Conservation (phyloP, 192 early-diverging fungal species). For the Spinellus fusiger region DNA sequence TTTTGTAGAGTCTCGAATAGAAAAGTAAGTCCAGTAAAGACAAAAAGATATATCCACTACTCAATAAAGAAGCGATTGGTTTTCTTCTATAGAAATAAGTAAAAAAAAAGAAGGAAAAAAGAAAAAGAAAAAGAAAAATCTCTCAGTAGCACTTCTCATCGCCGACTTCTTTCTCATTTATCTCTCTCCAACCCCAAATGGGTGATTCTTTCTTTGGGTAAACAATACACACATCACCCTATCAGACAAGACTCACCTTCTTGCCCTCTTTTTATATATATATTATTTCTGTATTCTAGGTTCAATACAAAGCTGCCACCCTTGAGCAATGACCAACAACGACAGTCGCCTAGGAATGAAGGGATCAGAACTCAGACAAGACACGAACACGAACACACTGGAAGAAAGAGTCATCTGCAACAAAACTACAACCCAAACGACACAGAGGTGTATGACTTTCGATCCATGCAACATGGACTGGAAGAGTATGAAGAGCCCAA, state of each 20-base stretch:
- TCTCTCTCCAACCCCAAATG: neutral
- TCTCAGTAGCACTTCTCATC: neutral
- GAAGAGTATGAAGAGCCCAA: conserved; percentile 36
- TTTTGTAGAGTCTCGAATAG: neutral
- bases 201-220: conserved; percentile 7
- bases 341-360: conserved; percentile 29
- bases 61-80: neutral
- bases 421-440: conserved; percentile 38
- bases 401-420: conserved; percentile 14
- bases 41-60: neutral
- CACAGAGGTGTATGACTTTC: conserved; percentile 59
- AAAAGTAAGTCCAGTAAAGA: neutral
- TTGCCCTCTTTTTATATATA: neutral
- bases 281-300: conserved; percentile 29
- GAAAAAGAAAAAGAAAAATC: neutral
- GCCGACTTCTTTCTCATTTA: neutral
- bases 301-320: conserved; percentile 51
- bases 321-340: conserved; percentile 31
- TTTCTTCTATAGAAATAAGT: too few species aligned
- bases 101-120: neutral
- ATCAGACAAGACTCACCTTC: neutral
- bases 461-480: conserved; percentile 20
- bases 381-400: neutral
- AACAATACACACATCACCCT: neutral
- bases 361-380: neutral